Evolutionary conservation across 2,329 filamentous ascomycete species (phyloP).

Genomic region (Fusarium goolgardi): DNA sequence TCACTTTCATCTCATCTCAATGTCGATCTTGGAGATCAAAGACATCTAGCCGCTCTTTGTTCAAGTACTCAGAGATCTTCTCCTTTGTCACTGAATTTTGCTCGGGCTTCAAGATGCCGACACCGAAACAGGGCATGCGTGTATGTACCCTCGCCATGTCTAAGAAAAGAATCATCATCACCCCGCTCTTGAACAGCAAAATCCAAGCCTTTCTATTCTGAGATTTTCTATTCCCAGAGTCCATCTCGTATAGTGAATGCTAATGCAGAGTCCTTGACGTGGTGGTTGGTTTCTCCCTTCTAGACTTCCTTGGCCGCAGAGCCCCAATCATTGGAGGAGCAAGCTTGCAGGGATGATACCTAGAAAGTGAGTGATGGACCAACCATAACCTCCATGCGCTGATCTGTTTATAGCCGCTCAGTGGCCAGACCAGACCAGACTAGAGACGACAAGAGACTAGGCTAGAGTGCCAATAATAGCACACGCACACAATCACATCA

Average conservation of each 20-base stretch:
- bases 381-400: constrained; percentile 11
- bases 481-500: constrained; percentile 32
- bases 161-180: constrained; percentile 22
- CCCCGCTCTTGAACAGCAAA: constrained; percentile 16
- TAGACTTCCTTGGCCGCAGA: constrained; percentile 1
- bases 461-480: constrained; percentile 25
- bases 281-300: constrained; percentile 12
- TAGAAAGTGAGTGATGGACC: not conserved
- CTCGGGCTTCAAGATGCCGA: constrained; percentile 1
- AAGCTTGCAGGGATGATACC: constrained; percentile 26
- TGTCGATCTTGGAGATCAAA: constrained; percentile 13
- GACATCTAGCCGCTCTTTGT: not conserved
- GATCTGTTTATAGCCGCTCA: constrained; percentile 32
- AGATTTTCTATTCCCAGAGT: constrained; percentile 14
- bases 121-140: not conserved
- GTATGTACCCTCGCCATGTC: not conserved
- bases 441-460: constrained; percentile 1
- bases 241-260: constrained; percentile 16
- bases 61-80: rapidly evolving
- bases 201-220: not conserved
- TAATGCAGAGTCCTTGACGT: constrained; percentile 31
- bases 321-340: constrained; percentile 17
- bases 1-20: not conserved
- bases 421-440: constrained; percentile 11
- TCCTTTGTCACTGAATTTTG: not conserved